Evolutionary conservation across 352 stramenopile species (phyloP), one percentile per base, ranked within the genome.

Genomic region (Phytophthora hibernalis): DNA sequence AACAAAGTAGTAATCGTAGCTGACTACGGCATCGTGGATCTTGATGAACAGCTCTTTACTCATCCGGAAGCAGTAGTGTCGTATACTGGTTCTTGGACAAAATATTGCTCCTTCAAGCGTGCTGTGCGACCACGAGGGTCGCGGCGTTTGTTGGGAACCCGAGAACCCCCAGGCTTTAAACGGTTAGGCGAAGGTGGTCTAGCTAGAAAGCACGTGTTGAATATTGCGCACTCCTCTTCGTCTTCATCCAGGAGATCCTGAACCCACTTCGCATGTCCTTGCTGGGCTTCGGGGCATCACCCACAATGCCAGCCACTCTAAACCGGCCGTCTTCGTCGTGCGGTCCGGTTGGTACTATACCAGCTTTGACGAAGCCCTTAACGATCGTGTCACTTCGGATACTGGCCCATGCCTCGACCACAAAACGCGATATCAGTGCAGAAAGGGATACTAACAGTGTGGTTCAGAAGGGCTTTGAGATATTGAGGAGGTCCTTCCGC

Each of bases 61-160:
- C 37, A 44, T 44, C 37, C 37, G 37, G 37, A 21, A 44, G 9
- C 37, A 15, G 37, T 16, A 16, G 16, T 44, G 3, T 22, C 15
- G 37, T 44, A 21, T 12, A 44, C 13, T 44, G 37, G 37, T 22
- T 21, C 21, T 1, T 44, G 4, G 15, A 20, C 13, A 44, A 44
- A 44, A 44, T 44, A 44, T 21, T 44, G 37, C 37, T 44, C 37
- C 37, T 44, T 44, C 37, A 44, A 44, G 9, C 37, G 16, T 8
- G 37, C 37, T 20, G 37, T 44, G 12, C 37, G 37, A 8, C 9
- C 13, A 8, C 8, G 37, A 8, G 37, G 37, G 16, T 44, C 37
- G 20, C 11, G 6, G 4, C 7, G 6, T 16, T 40, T 40, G 33
- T 16, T 40, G 8, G 33, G 2, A 16, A 10, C 33, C 6, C 33